Conservation (phyloP, 805 yeast genomes). For the Candida andamanensis region DNA sequence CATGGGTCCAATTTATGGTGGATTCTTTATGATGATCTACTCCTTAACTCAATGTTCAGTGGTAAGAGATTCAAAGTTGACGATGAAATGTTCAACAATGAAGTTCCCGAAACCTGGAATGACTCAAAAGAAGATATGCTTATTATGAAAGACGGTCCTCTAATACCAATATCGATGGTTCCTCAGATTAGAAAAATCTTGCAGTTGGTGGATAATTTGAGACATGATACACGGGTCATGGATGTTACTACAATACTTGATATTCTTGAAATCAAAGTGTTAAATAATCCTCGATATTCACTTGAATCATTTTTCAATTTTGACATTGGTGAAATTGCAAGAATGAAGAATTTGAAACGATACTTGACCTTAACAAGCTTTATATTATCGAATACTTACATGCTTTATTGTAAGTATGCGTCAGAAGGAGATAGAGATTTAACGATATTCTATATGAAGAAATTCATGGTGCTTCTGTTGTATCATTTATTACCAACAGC, state of each 20-base stretch:
- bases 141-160: neutral
- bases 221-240: neutral
- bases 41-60: too few relatives aligned
- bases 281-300: too few relatives aligned
- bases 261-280: neutral
- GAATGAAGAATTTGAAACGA: neutral
- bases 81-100: neutral
- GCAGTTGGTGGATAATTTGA: neutral
- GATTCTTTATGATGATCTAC: too few relatives aligned
- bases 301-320: too few relatives aligned
- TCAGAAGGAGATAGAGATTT: slow-evolving; percentile 17
- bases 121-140: too few relatives aligned
- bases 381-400: neutral
- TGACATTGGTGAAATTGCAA: slow-evolving; percentile 2
- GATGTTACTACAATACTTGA: neutral
- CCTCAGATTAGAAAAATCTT: neutral
- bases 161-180: neutral
- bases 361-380: neutral
- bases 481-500: slow-evolving; percentile 30
- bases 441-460: slow-evolving; percentile 30
- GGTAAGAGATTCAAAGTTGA: neutral
- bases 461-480: slow-evolving; percentile 19
- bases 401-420: neutral
- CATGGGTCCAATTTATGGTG: slow-evolving; percentile 1
- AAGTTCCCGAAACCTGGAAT: neutral